Evolutionary conservation across 257 asterid species (phyloP).

Genomic region (Haberlea rhodopensis): DNA sequence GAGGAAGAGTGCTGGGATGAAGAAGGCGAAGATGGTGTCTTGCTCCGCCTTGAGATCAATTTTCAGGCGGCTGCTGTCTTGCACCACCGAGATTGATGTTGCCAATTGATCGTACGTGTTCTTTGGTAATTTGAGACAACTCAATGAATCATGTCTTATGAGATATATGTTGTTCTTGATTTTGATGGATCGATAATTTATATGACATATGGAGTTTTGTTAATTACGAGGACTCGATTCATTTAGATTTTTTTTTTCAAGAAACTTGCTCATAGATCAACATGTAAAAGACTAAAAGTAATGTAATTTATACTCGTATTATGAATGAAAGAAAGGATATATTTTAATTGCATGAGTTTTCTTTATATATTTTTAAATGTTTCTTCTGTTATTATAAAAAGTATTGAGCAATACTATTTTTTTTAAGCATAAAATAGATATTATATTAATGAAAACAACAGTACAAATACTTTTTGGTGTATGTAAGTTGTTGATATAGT

Average conservation of each 20-base stretch:
- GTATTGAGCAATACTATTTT: neutral
- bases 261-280: neutral
- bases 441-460: too few relatives aligned
- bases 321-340: neutral
- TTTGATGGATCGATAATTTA: neutral
- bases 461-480: neutral
- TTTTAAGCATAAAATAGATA: too few relatives aligned
- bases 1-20: conserved; percentile 32
- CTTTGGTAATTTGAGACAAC: neutral
- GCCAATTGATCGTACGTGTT: conserved; percentile 44
- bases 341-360: neutral
- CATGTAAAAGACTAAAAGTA: neutral
- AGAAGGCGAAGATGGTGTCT: conserved; percentile 41
- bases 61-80: conserved; percentile 68
- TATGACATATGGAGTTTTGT: neutral
- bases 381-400: too few relatives aligned
- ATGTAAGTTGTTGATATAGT: neutral
- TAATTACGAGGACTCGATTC: neutral
- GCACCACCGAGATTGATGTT: conserved; percentile 80
- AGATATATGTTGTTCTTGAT: neutral
- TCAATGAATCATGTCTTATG: neutral
- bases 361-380: neutral
- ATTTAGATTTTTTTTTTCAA: too few relatives aligned
- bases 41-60: conserved; percentile 45
- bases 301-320: too few relatives aligned